These are phyloP conservation scores for Narthecium ossifragum DNA, from an alignment of 106 monocot species.

Conservation along the genomic window DNA sequence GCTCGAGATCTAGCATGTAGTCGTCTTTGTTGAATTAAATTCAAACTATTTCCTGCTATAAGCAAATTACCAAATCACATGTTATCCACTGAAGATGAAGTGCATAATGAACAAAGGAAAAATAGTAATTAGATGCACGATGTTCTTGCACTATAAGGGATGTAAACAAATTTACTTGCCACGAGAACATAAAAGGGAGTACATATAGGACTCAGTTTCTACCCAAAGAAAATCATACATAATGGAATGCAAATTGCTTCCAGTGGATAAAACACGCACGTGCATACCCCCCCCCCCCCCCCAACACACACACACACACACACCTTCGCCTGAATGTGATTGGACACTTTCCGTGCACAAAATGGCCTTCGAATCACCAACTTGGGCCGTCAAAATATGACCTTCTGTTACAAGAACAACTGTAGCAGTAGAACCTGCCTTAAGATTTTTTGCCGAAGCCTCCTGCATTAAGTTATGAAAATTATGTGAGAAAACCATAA, in stretches of 20 bases:
- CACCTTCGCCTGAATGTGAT: slow-evolving; percentile 31
- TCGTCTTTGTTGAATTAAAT: slow-evolving; percentile 28
- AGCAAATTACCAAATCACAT: background rate
- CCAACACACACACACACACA: too few relatives aligned
- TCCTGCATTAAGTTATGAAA: slow-evolving; percentile 46
- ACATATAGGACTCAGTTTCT: too few relatives aligned
- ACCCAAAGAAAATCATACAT: too few relatives aligned
- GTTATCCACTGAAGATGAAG: background rate
- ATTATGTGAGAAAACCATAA: background rate
- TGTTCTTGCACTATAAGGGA: background rate
- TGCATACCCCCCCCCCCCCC: too few relatives aligned
- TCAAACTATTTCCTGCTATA: slow-evolving; percentile 27
- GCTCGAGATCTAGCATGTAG: slow-evolving; percentile 10
- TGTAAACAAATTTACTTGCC: background rate
- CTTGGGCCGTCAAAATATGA: slow-evolving; percentile 63
- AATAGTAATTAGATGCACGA: background rate
- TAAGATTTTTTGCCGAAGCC: slow-evolving; percentile 42
- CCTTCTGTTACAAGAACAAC: slow-evolving; percentile 74
- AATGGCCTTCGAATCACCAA: slow-evolving; percentile 88
- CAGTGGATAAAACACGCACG: too few relatives aligned
- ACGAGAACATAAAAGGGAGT: background rate
- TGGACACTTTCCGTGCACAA: slow-evolving; percentile 56
- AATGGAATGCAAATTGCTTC: too few relatives aligned
- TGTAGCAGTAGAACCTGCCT: slow-evolving; percentile 82
- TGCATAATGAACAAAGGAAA: background rate